Base-by-base conservation (phyloP, 129 eudicot genomes). In the Sambucus nigra region DNA sequence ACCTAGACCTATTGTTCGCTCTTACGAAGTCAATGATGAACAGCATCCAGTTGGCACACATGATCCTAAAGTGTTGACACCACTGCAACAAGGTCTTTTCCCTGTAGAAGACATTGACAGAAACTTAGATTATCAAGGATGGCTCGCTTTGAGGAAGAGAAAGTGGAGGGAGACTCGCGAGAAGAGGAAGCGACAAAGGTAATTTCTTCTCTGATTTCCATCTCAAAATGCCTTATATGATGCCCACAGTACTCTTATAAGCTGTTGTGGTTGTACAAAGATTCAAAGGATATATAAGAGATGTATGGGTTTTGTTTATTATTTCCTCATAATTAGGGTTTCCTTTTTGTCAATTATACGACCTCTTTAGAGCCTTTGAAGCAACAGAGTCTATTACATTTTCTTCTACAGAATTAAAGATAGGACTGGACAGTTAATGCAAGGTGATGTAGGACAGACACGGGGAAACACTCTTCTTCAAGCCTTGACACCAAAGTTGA, bases 141-240 rank as follows among this genome's bases (percentile, higher is more conserved):
- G 99, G 99, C 87, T 92, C 59, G 75, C 77, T 51, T 64, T 57
- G 49, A 82, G 66, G 74, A 92, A 92, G 73, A 71, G 99, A 61
- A 92, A 86, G 69, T 92, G 99, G 99, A 86, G 80, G 71, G 91
- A 80, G 61, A 74, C 64, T 21, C 91, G 91, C 25, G 99, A 86
- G 41, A 77, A 71, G 65, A 86, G 86, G 71, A 92, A 92, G 68
- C 76, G 82, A 32, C 91, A 81, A 72, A 82, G 94, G 98, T 89
- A 71, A 27, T 57, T 63, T 32, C 41, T 52, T 19, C 25, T 63
- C 19, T 26, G 29, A 63, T 13, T n/a, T 25, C 13, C 7, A 16
- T 16, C 1, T 9, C 5, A n/a, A 25, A 40, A 39, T 26, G 13
- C 51, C n/a, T 52, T 31, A 2, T 29, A 25, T 59, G 45, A 10